Conservation (phyloP, 1,284 basidiomycete genomes). For the Ganoderma multipileum region DNA sequence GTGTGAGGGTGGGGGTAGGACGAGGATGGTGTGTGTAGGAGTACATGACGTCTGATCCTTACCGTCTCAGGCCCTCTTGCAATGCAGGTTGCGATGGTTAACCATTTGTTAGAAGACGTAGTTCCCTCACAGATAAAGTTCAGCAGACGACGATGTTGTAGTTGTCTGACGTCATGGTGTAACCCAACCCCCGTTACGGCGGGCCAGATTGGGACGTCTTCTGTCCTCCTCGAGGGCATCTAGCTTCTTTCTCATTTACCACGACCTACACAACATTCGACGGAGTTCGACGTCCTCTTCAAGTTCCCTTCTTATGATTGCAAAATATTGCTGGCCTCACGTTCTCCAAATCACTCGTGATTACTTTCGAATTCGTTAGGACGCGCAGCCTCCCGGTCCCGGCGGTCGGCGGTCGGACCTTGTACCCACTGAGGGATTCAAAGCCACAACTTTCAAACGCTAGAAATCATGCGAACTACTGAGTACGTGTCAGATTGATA, state of each 20-base stretch:
- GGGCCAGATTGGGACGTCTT: background rate
- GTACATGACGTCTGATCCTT: too few species aligned
- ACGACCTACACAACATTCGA: background rate
- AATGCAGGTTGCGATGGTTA: background rate
- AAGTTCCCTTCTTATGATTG: background rate
- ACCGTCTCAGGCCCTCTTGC: too few species aligned
- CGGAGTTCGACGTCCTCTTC: background rate
- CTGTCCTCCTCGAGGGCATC: background rate
- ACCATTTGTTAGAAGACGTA: background rate
- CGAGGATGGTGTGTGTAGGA: too few species aligned
- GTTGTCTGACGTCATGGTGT: background rate
- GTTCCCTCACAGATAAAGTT: background rate
- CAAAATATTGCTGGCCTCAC: background rate
- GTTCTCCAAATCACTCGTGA: too few species aligned
- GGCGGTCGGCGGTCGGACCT: too few species aligned
- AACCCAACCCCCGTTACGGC: background rate
- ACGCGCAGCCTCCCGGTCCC: too few species aligned
- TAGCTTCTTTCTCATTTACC: background rate
- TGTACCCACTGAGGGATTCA: background rate
- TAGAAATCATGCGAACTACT: background rate
- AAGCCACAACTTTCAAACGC: background rate
- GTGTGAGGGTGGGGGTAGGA: background rate
- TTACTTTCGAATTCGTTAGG: too few species aligned
- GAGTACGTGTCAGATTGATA: background rate
- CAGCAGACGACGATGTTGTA: background rate